These are phyloP conservation scores for Hexamita inflata DNA, from an alignment of 208 protist species.

Conservation along the genomic window DNA sequence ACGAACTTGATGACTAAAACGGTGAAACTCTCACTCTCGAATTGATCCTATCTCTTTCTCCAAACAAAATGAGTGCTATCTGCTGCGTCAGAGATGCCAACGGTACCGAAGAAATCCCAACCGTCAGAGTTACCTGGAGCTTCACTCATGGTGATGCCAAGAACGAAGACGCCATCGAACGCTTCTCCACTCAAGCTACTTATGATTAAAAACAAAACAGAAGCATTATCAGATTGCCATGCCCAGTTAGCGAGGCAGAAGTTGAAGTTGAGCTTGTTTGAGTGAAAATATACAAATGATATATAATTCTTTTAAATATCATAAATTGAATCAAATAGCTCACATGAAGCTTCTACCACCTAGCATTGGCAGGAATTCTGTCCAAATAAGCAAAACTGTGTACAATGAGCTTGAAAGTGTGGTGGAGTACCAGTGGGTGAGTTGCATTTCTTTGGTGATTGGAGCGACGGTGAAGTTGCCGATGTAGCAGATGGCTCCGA, in stretches of 20 bases:
- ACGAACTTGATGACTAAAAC: neutral
- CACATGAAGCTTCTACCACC: no score
- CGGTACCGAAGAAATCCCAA: slow-evolving; percentile 12
- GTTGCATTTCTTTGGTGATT: no score
- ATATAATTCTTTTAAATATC: no score
- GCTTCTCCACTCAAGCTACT: neutral
- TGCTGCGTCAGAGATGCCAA: slow-evolving; percentile 8
- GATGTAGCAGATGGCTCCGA: no score
- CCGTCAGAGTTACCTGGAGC: neutral
- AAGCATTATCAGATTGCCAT: slow-evolving; percentile 22
- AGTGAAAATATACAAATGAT: no score
- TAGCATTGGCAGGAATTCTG: no score
- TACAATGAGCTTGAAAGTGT: no score
- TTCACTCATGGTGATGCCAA: slow-evolving; percentile 17
- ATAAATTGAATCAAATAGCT: no score
- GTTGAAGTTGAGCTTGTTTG: slow-evolving; percentile 19
- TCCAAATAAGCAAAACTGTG: no score
- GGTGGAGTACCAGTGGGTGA: no score
- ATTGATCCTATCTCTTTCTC: slow-evolving; percentile 14
- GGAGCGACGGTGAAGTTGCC: no score
- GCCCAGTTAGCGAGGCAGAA: slow-evolving; percentile 22
- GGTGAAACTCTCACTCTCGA: slow-evolving; percentile 12
- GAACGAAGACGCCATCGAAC: slow-evolving; percentile 22
- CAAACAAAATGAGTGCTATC: slow-evolving; percentile 23
- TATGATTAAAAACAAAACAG: slow-evolving; percentile 25